Base-by-base conservation (phyloP, 257 asterid genomes). In the Cordia subcordata region DNA sequence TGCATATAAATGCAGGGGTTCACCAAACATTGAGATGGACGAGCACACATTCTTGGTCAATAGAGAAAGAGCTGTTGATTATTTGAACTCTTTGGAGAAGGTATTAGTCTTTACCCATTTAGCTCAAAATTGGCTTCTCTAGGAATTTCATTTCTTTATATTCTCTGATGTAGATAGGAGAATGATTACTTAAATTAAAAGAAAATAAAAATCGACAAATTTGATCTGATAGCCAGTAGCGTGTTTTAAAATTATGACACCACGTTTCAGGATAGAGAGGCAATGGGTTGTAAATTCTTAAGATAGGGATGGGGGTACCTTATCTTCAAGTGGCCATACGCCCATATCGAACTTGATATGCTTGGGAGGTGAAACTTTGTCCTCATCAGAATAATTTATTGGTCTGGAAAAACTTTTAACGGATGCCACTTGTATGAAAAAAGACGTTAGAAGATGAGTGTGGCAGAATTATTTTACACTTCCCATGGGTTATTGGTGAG, bases 21-120 rank as follows among this genome's bases (percentile, higher is more conserved):
- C 91, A 10, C 94, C 94, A 44, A 87, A 85, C 58, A 85, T 87
- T 60, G 91, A 85, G 66, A 85, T 87, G 94, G 96, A 87, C 63
- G 94, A 82, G 64, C 84, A 85, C 42, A 79, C 89, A 33, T 82
- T 85, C 78, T n/a, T 82, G 82, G 83, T 87, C 52, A 87, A 87
- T 53, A 73, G 96, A 70, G 95, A 87, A 68, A 71, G 96, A 64
- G 96, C 94, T 17, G 94, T 87, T 59, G 96, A 87, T 81, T 87
- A 87, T 79, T 63, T 87, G 35, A 80, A 87, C 66, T 87, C 96
- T 0, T 70, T 87, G 61, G 96, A 87, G 56, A 85, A 80, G 94
- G 95, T 86, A 71, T 1, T 49, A 45, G 21, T 10, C 8, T 13
- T 49, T 53, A 27, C 3, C 35, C 35, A 27, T 27, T 27, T 1